Conservation (phyloP, 2,329 filamentous ascomycete genomes). For the Ilyonectria destructans region DNA sequence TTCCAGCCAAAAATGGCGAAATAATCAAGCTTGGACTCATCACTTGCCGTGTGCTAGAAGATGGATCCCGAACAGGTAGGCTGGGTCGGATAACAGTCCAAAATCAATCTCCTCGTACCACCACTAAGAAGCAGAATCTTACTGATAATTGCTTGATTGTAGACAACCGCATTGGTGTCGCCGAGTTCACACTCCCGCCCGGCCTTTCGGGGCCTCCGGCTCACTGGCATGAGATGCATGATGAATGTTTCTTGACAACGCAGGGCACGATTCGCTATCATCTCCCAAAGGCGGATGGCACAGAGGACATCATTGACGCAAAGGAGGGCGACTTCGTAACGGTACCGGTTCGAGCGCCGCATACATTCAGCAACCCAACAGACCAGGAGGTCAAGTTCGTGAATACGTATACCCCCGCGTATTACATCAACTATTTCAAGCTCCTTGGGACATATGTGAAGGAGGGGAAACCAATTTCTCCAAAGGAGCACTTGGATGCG, state of each 20-base stretch:
- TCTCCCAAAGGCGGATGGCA: constrained; percentile 28
- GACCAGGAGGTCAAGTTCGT: constrained; percentile 31
- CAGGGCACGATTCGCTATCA: constrained; percentile 29
- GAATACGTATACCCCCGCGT: constrained; percentile 29
- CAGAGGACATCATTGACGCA: constrained; percentile 26
- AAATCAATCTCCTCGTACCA: not conserved
- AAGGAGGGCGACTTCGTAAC: constrained; percentile 30
- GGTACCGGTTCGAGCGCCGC: constrained; percentile 25
- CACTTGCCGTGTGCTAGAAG: constrained; percentile 31
- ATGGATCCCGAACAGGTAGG: constrained; percentile 26
- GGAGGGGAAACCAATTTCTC: constrained; percentile 27
- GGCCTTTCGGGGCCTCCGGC: constrained; percentile 21
- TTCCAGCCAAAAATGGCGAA: constrained; percentile 29
- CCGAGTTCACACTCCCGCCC: constrained; percentile 31
- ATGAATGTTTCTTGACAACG: constrained; percentile 27
- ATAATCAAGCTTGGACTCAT: constrained; percentile 28
- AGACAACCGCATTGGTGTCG: constrained; percentile 32
- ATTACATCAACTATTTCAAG: constrained; percentile 34
- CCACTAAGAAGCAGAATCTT: no score
- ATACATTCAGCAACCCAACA: constrained; percentile 30
- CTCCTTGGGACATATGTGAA: constrained; percentile 29
- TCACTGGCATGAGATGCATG: constrained; percentile 34
- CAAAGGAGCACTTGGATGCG: constrained; percentile 32
- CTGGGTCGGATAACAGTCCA: not conserved
- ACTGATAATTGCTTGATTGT: not conserved